Evolutionary conservation across 352 stramenopile species (phyloP), one percentile per base, ranked within the genome.

Genomic region (Phytophthora citrophthora): DNA sequence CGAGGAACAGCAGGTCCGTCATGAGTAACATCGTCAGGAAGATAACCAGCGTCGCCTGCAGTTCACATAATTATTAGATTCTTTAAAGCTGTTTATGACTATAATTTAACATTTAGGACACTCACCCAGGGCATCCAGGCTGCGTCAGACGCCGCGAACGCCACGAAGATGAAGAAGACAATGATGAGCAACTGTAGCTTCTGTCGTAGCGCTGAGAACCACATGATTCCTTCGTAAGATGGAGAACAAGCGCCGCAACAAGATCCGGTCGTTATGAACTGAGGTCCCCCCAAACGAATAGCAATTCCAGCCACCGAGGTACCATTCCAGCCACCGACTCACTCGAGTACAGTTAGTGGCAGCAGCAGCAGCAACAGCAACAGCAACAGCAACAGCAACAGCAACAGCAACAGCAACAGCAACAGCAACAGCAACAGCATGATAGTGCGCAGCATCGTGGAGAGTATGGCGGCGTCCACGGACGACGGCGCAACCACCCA

Each of bases 61-160:
- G 3, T n/a, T 20, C n/a, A 55, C 5, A 65, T 13, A 61, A 10
- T 20, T 29, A 4, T 51, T 27, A 34, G 26, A 4, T 11, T 34
- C 12, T 13, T 4, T n/a, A n/a, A n/a, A n/a, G 10, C 36, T 26
- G 8, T 27, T 18, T 44, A 10, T 2, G 11, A 4, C 29, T 26
- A 49, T 13, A 9, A 45, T 5, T 40, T 41, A 51, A 12, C 12
- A 9, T 46, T 50, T 58, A 57, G 4, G 27, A 18, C n/a, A 74
- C 80, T n/a, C 61, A 94, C 86, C 83, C 83, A 94, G 0, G 78
- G 83, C 76, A 94, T 94, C 86, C 86, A 94, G 34, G 84, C 80
- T 23, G 84, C 82, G 27, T 89, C 72, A 6, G 82, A 82, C 24
- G 86, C 83, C 36, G 76, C 83, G 39, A 94, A 91, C n/a, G 86